Conservation (phyloP, 2,329 filamentous ascomycete genomes). For the Cercospora sp. region DNA sequence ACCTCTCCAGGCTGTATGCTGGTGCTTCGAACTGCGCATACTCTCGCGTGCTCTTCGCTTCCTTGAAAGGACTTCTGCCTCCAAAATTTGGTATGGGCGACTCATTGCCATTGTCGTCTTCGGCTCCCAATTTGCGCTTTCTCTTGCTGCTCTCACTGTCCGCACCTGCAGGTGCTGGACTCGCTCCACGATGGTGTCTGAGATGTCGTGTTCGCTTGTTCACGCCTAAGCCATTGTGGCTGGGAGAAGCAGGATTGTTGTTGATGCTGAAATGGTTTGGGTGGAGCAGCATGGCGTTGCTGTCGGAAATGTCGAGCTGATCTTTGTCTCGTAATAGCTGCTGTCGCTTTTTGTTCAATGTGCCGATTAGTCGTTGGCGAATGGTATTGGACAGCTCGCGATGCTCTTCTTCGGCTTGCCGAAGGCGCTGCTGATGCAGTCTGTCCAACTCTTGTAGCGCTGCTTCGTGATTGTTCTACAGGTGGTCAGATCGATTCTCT, state of each 20-base stretch:
- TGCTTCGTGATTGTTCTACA: slow-evolving; percentile 59
- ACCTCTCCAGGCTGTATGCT: slow-evolving; percentile 61
- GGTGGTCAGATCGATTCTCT: background rate
- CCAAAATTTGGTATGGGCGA: slow-evolving; percentile 57
- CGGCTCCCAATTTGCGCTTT: slow-evolving; percentile 59
- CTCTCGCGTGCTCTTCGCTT: slow-evolving; percentile 54
- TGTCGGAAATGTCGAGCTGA: slow-evolving; percentile 66
- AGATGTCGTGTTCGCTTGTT: slow-evolving; percentile 65
- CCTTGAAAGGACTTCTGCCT: slow-evolving; percentile 52
- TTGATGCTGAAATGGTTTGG: slow-evolving; percentile 67
- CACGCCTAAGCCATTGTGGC: slow-evolving; percentile 51
- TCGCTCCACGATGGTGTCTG: slow-evolving; percentile 52
- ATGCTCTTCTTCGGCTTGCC: slow-evolving; percentile 64
- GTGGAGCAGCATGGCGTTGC: slow-evolving; percentile 64
- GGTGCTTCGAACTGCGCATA: slow-evolving; percentile 60
- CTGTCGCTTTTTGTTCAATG: slow-evolving; percentile 58
- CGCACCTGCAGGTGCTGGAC: slow-evolving; percentile 30
- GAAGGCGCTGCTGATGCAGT: slow-evolving; percentile 60
- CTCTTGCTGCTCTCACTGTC: slow-evolving; percentile 52
- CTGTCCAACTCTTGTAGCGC: slow-evolving; percentile 58
- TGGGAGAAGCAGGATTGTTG: slow-evolving; percentile 61
- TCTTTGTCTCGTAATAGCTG: slow-evolving; percentile 65
- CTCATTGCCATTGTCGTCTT: slow-evolving; percentile 60
- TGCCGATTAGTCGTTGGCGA: slow-evolving; percentile 61
- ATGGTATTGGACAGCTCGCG: slow-evolving; percentile 59